phyloP scores from a whole-genome alignment of 345 rosid species.

The Acer negundo region DNA sequence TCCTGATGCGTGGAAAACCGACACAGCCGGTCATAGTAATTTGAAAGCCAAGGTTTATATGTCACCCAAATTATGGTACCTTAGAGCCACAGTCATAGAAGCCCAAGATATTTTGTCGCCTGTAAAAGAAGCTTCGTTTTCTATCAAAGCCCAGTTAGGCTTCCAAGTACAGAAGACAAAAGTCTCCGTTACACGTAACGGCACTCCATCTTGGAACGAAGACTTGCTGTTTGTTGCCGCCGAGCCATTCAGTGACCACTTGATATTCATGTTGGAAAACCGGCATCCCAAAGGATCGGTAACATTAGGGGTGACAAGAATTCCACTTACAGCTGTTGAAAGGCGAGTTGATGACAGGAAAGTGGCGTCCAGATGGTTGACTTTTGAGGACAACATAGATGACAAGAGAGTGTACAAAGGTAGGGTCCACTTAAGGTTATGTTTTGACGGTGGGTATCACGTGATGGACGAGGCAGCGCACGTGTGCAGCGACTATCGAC shows the following conservation, averaged over 20 bases:
- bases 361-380: conserved; percentile 70
- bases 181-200: conserved; percentile 51
- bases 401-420: conserved; percentile 67
- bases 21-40: conserved; percentile 62
- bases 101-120: conserved; percentile 63
- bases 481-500: conserved; percentile 82
- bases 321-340: conserved; percentile 58
- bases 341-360: conserved; percentile 87
- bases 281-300: conserved; percentile 56
- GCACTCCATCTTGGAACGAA: conserved; percentile 81
- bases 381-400: conserved; percentile 48
- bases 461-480: conserved; percentile 93
- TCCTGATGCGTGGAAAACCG: conserved; percentile 90
- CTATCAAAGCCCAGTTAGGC: conserved; percentile 73
- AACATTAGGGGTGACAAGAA: conserved; percentile 44
- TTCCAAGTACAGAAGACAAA: conserved; percentile 77
- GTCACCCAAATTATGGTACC: conserved; percentile 88
- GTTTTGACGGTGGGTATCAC: conserved; percentile 94
- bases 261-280: conserved; percentile 57
- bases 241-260: conserved; percentile 68
- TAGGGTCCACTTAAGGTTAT: conserved; percentile 70
- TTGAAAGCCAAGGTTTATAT: conserved; percentile 76
- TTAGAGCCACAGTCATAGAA: conserved; percentile 71
- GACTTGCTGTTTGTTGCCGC: conserved; percentile 80
- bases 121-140: conserved; percentile 54